These are phyloP conservation scores for Penicillium sp. DNA, from an alignment of 2,329 filamentous ascomycete species.

Conservation along the genomic window DNA sequence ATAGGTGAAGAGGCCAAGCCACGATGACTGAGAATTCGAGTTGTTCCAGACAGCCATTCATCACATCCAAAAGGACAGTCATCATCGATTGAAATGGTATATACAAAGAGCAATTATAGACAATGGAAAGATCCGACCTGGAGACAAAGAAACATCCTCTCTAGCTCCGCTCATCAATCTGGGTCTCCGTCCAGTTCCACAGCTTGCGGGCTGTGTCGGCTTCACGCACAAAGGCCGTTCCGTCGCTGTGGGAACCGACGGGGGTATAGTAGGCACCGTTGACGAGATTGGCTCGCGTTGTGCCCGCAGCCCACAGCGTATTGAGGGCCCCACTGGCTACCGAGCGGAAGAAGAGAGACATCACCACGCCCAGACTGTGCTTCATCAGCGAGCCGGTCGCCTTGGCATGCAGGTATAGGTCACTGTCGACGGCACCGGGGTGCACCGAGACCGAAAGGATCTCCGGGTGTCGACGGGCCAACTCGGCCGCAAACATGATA, in stretches of 20 bases:
- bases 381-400: constrained; percentile 25
- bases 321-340: constrained; percentile 40
- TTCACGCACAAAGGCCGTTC: constrained; percentile 33
- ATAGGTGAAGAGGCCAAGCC: too few species aligned
- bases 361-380: constrained; percentile 18
- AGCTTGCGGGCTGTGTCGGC: constrained; percentile 33
- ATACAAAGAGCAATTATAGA: too few species aligned
- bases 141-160: not conserved
- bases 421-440: constrained; percentile 47
- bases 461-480: constrained; percentile 39
- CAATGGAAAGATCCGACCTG: too few species aligned
- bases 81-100: too few species aligned
- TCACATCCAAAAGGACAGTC: too few species aligned
- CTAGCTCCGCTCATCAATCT: constrained; percentile 25
- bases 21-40: too few species aligned
- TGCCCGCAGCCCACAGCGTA: constrained; percentile 43
- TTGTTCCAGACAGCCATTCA: too few species aligned
- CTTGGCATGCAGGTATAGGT: constrained; percentile 37
- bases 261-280: constrained; percentile 46
- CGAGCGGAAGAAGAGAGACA: constrained; percentile 30
- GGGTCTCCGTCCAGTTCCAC: constrained; percentile 48
- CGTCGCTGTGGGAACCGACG: constrained; percentile 34
- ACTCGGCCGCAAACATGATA: constrained; percentile 45
- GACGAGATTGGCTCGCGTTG: constrained; percentile 29
- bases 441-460: constrained; percentile 48